Base-by-base conservation (phyloP, 495 filamentous ascomycete genomes). In the Penicillium daleae region DNA sequence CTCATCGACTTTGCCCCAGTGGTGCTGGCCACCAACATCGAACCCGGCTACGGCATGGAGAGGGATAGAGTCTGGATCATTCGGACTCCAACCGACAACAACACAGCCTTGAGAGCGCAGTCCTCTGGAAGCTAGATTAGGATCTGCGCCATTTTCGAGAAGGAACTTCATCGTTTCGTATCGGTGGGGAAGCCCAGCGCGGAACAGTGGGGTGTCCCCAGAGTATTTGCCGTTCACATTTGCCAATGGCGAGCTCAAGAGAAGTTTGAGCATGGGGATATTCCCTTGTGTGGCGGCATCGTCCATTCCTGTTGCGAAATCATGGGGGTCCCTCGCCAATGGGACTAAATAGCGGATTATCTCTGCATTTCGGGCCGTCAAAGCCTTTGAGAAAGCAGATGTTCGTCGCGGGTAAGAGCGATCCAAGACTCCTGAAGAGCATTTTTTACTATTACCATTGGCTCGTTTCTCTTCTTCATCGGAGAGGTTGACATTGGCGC, bases 31-130 rank as follows among this genome's bases (percentile, higher is more conserved):
- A 27, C 48, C 48, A 31, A 31, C 27, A 3, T 37, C 17, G 9
- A 58, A 58, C 21, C 56, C 56, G 7, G 56, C 56, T 9, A 58
- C 42, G 8, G 56, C 56, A 15, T 58, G 56, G 9, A 58, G 44
- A 13, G 56, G 56, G 24, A 22, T 49, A 24, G 56, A 58, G 13
- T 32, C 12, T 26, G 31, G 32, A 56, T 56, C 52, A 37, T 19
- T 22, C 12, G 10, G 21, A 4, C 17, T n/a, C 15, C 27, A 22
- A 26, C 13, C 17, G 4, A 50, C 56, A 42, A 58, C 24, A 6
- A 58, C 31, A 26, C 56, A 58, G 19, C 56, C 56, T 6, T 49
- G 56, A 19, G 56, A 49, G 29, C 56, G 56, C 42, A 58, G 21
- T 7, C 56, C 56, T 49, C 40, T 49, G 1, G 56, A 58, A 2